Conservation (phyloP, 164 flowering plant genomes). For the Umbellularia californica region DNA sequence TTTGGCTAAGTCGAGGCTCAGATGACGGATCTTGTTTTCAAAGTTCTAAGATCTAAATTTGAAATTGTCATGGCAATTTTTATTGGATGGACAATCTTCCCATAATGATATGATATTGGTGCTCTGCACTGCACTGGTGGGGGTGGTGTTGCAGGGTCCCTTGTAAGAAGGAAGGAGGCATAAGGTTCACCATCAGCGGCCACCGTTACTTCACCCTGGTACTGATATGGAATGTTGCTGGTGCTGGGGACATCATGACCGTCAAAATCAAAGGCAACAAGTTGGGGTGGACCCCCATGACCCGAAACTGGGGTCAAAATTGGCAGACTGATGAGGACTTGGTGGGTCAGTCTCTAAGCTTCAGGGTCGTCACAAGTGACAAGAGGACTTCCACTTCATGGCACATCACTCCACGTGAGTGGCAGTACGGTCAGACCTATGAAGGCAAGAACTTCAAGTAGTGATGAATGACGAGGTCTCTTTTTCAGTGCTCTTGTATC, state of each 20-base stretch:
- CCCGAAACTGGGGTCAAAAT: conserved; percentile 57
- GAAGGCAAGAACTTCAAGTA: conserved; percentile 57
- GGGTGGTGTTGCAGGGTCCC: conserved; percentile 42
- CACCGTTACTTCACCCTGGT: conserved; percentile 49
- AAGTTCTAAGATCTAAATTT: too few species aligned
- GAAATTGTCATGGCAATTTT: too few species aligned
- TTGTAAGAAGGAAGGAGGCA: conserved; percentile 61
- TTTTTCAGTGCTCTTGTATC: too few species aligned
- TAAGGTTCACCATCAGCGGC: conserved; percentile 52
- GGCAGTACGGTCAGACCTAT: conserved; percentile 75
- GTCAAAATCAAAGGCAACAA: conserved; percentile 49
- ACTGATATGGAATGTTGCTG: conserved; percentile 61
- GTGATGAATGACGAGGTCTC: not conserved
- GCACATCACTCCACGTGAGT: conserved; percentile 46
- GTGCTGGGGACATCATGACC: conserved; percentile 58
- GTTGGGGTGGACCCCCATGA: conserved; percentile 42
- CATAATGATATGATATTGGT: too few species aligned
- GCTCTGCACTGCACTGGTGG: too few species aligned
- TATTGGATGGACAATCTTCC: not conserved
- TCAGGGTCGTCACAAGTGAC: conserved; percentile 52
- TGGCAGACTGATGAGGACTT: conserved; percentile 40
- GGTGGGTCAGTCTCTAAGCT: conserved; percentile 45
- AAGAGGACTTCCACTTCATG: conserved; percentile 47
- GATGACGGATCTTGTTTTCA: too few species aligned
- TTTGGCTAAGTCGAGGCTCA: too few species aligned